Conservation (phyloP, 78 protist species). For the Dictyostelium firmibasis region DNA sequence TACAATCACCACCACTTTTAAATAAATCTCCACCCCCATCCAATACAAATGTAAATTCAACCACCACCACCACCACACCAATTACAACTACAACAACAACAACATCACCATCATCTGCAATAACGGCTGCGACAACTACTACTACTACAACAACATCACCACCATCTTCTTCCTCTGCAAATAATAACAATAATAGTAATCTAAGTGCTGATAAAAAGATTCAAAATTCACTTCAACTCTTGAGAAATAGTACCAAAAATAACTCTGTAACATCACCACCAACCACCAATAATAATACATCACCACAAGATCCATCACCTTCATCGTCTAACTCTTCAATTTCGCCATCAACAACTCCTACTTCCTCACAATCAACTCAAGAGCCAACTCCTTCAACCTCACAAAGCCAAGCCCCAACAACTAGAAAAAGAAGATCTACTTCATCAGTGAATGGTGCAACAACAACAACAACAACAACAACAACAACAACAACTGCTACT, state of each 20-base stretch:
- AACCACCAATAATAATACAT: not conserved
- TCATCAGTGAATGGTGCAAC: not conserved
- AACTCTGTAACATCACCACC: not conserved
- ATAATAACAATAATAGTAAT: not conserved
- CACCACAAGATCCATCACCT: not conserved
- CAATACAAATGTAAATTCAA: not conserved
- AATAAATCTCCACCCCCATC: not conserved
- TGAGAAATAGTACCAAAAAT: not conserved
- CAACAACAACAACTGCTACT: not conserved
- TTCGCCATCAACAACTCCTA: not conserved
- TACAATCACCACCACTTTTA: not conserved
- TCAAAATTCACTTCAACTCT: constrained; percentile 9
- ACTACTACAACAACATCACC: not conserved
- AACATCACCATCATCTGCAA: not conserved
- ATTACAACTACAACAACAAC: not conserved
- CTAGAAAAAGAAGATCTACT: not conserved
- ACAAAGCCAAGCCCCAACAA: not conserved
- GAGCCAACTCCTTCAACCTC: not conserved
- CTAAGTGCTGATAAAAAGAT: constrained; percentile 29
- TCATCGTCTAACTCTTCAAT: not conserved
- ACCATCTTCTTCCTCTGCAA: not conserved
- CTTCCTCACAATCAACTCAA: not conserved
- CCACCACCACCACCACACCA: not conserved
- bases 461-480: not conserved
- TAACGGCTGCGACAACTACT: not conserved